Base-by-base conservation (phyloP, 306 rosid genomes). In the Cucurbita moschata region DNA sequence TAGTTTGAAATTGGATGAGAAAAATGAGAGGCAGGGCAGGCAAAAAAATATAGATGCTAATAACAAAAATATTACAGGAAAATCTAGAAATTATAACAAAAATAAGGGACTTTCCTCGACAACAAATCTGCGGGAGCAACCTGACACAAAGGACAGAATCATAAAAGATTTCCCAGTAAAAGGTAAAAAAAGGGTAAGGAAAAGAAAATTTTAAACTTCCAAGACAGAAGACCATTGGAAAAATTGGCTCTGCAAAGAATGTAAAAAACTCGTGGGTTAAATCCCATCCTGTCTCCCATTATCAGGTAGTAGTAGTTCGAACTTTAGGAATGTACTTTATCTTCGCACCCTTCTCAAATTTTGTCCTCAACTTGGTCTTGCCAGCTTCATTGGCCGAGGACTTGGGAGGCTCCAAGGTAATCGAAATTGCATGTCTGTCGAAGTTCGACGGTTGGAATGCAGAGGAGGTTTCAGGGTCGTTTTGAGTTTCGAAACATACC, bases 211-310 rank as follows among this genome's bases (percentile, higher is more conserved):
- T 79, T 81, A 84, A 71, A 75, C 59, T 82, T 88, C 85, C 81
- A 58, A 49, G 88, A 84, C 92, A 86, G 92, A 89, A 86, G 90
- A 81, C 87, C 90, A 78, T 79, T 77, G 74, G 82, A 63, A 83
- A 85, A 88, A 85, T 84, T 78, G 79, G 90, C 85, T 84, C 89
- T 76, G 92, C 86, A 82, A 81, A 80, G 81, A 81, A 82, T 78
- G 67, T 70, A 53, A 53, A 74, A 58, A 58, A 56, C 69, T 64
- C 67, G 62, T 69, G 87, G 79, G 74, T 81, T 73, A 75, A 40
- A 84, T 74, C 80, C 62, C 75, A 77, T 76, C 72, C 80, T 83
- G 40, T 39, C 80, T 65, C 83, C 83, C 75, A 54, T 59, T 75
- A 72, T 77, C 77, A 77, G 79, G 78, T 60, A 42, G 85, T 50